Evolutionary conservation across 495 filamentous ascomycete genomes (phyloP).

Genomic region (Venustampulla echinocandica): DNA sequence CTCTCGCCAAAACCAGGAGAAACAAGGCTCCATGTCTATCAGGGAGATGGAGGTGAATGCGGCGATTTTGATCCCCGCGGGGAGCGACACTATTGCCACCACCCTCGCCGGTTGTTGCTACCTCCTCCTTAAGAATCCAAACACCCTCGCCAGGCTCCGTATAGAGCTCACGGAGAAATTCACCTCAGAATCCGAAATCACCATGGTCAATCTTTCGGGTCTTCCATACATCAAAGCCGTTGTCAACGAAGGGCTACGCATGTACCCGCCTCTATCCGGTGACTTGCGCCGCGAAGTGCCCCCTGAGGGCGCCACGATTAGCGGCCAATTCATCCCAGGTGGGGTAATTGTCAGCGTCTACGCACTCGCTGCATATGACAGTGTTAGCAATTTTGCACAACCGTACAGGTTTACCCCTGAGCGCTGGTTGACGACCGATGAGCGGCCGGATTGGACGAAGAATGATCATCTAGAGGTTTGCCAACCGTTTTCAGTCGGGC

Average conservation of each 20-base stretch:
- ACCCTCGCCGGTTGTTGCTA: slow-evolving; percentile 49
- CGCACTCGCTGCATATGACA: not conserved
- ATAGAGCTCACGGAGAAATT: slow-evolving; percentile 47
- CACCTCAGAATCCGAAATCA: slow-evolving; percentile 40
- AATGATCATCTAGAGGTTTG: not conserved
- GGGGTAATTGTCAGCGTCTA: slow-evolving; percentile 25
- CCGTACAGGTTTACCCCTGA: slow-evolving; percentile 32
- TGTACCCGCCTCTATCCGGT: slow-evolving; percentile 29
- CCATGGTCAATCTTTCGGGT: slow-evolving; percentile 28
- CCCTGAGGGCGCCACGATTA: slow-evolving; percentile 43
- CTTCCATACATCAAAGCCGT: slow-evolving; percentile 43
- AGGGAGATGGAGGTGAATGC: not conserved
- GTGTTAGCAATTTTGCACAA: slow-evolving; percentile 27
- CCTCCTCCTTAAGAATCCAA: slow-evolving; percentile 37
- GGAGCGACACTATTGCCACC: slow-evolving; percentile 38
- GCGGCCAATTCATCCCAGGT: slow-evolving; percentile 45
- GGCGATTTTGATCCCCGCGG: slow-evolving; percentile 22
- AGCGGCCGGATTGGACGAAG: not conserved
- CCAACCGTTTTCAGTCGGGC: not conserved
- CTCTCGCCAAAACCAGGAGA: too few species aligned
- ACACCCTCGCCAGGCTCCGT: slow-evolving; percentile 33
- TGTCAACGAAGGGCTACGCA: slow-evolving; percentile 41
- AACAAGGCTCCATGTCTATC: too few species aligned
- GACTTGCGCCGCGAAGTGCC: slow-evolving; percentile 33
- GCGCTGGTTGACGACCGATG: slow-evolving; percentile 28